Percentiles rank a stretch among this genome's conserved stretches.
Conservation (phyloP, 805 yeast genomes). For the Teunomyces stri region DNA sequence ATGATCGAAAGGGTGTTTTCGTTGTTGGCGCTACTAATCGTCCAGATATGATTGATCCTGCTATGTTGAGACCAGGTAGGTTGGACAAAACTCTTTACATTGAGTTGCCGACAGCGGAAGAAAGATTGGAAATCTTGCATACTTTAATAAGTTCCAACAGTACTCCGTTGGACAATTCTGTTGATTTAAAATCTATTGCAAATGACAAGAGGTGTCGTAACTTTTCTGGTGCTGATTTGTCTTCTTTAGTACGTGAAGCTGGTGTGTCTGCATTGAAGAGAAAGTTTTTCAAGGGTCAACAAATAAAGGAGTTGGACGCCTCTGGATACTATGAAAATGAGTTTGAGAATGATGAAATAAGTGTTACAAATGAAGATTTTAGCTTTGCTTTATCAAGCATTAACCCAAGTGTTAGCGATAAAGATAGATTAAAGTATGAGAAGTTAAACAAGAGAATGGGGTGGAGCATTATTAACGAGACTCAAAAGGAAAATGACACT, state of each 20-base stretch:
- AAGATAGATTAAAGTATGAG: constrained; percentile 76
- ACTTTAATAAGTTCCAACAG: constrained; percentile 70
- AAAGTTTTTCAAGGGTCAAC: constrained; percentile 53
- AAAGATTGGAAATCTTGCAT: constrained; percentile 75
- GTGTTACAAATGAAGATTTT: constrained; percentile 68
- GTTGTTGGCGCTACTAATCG: constrained; percentile 96
- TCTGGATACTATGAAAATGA: constrained; percentile 36
- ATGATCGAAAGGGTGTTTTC: constrained; percentile 88
- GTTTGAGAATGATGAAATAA: constrained; percentile 35
- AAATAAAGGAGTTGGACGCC: constrained; percentile 37
- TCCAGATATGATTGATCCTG: constrained; percentile 98
- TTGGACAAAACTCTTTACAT: constrained; percentile 89
- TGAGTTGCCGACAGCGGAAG: constrained; percentile 78
- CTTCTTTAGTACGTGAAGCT: constrained; percentile 91
- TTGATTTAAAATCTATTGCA: constrained; percentile 63
- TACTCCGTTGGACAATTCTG: constrained; percentile 68
- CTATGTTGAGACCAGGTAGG: constrained; percentile 96
- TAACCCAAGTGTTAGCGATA: constrained; percentile 87
- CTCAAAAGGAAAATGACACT: constrained; percentile 16
- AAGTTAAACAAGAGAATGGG: constrained; percentile 71
- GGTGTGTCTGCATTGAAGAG: constrained; percentile 82
- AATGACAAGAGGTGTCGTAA: constrained; percentile 78
- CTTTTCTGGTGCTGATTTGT: constrained; percentile 94
- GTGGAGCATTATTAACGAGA: constrained; percentile 51
- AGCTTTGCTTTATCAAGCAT: constrained; percentile 67